Evolutionary conservation across 2,329 filamentous ascomycete species (phyloP).

Genomic region (Zalaria obscura): DNA sequence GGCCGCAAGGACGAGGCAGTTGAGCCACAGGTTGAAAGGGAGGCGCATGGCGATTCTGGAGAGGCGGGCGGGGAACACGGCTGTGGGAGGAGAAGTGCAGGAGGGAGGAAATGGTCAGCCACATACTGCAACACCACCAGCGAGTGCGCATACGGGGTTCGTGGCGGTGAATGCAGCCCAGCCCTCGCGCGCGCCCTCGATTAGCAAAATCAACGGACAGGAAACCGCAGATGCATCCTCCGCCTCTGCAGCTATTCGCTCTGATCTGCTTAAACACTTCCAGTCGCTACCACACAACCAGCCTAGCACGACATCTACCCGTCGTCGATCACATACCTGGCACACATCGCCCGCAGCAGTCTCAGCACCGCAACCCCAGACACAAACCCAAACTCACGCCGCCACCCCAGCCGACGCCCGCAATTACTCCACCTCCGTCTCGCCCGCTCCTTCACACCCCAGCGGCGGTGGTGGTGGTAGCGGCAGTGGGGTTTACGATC

Average conservation of each 20-base stretch:
- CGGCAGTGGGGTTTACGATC: neutral
- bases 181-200: slow-evolving; percentile 2
- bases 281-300: slow-evolving; percentile 43
- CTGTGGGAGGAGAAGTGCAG: slow-evolving; percentile 18
- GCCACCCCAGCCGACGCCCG: neutral
- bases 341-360: slow-evolving; percentile 1
- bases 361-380: neutral
- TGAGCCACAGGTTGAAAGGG: slow-evolving; percentile 68
- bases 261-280: slow-evolving; percentile 49
- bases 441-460: slow-evolving; percentile 1
- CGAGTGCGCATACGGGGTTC: slow-evolving; percentile 27
- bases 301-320: slow-evolving; percentile 11
- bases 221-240: neutral
- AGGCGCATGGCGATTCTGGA: slow-evolving; percentile 59
- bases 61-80: slow-evolving; percentile 31
- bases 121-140: slow-evolving; percentile 11
- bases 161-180: slow-evolving; percentile 40
- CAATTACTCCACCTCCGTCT: slow-evolving; percentile 1
- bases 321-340: slow-evolving; percentile 10
- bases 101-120: slow-evolving; percentile 6
- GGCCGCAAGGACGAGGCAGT: slow-evolving; percentile 56
- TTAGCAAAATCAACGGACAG: slow-evolving; percentile 25
- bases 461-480: no score
- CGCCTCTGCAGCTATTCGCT: slow-evolving; percentile 39
- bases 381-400: slow-evolving; percentile 1